Percentiles rank a stretch among this genome's conserved stretches.
Conservation (phyloP, 2,329 filamentous ascomycete genomes). For the Sporothrix globosa region DNA sequence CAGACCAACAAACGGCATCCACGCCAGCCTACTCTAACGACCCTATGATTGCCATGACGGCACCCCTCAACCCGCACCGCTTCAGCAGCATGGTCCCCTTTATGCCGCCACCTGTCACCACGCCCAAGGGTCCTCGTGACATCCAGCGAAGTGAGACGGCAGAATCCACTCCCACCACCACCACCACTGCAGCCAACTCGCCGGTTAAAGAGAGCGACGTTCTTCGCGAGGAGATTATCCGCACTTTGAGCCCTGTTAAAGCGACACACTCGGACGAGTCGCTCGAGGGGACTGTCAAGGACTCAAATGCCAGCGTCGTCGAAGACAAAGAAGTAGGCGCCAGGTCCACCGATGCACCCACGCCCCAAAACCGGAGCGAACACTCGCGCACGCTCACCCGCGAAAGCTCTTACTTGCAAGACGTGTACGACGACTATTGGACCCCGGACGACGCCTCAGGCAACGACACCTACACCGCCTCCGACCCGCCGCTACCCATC, state of each 20-base stretch:
- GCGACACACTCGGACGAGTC: constrained; percentile 36
- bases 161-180: constrained; percentile 45
- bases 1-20: not conserved
- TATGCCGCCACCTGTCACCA: constrained; percentile 39
- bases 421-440: constrained; percentile 71
- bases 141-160: constrained; percentile 51
- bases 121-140: constrained; percentile 33
- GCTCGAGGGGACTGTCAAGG: not conserved
- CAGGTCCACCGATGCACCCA: constrained; percentile 20
- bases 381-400: constrained; percentile 38
- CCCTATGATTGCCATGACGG: constrained; percentile 44
- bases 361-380: not conserved
- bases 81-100: constrained; percentile 39
- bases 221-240: constrained; percentile 73
- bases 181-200: constrained; percentile 46
- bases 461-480: constrained; percentile 14
- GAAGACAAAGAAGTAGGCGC: constrained; percentile 33
- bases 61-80: constrained; percentile 52
- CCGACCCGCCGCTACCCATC: constrained; percentile 21
- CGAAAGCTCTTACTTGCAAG: constrained; percentile 66
- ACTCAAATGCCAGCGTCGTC: too few relatives aligned
- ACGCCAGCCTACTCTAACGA: constrained; percentile 31
- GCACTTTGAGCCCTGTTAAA: constrained; percentile 62
- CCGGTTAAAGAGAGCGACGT: constrained; percentile 71
- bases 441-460: constrained; percentile 50